phyloP scores from a whole-genome alignment of 2,329 filamentous ascomycete genomes.

The Cordyceps javanica region DNA sequence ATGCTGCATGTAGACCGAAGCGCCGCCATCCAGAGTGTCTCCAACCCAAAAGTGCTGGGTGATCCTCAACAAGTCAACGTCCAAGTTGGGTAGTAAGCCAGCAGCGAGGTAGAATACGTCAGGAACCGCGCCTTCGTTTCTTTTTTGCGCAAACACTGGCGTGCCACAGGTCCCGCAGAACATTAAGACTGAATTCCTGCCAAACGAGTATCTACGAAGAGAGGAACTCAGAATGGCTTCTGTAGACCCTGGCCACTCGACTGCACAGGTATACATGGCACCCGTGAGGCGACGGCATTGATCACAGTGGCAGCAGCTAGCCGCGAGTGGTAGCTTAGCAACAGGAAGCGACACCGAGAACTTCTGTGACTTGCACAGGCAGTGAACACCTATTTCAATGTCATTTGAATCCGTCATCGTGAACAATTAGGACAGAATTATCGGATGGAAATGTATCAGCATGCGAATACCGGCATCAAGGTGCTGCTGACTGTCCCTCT shows the following conservation, averaged over 20 bases:
- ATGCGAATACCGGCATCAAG: too few relatives aligned
- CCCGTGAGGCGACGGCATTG: slow-evolving; percentile 42
- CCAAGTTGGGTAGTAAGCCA: slow-evolving; percentile 29
- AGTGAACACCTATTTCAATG: slow-evolving; percentile 22
- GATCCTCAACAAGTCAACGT: slow-evolving; percentile 25
- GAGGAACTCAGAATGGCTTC: slow-evolving; percentile 20
- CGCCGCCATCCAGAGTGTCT: slow-evolving; percentile 48
- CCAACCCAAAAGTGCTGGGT: slow-evolving; percentile 37
- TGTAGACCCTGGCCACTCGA: slow-evolving; percentile 31
- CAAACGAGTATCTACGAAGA: slow-evolving; percentile 31
- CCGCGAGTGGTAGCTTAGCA: slow-evolving; percentile 34
- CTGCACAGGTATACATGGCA: slow-evolving; percentile 32
- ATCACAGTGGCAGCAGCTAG: slow-evolving; percentile 39
- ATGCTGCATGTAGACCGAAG: slow-evolving; percentile 38
- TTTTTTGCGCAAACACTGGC: slow-evolving; percentile 35
- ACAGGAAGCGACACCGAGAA: slow-evolving; percentile 30
- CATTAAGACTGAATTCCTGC: slow-evolving; percentile 25
- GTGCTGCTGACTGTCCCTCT: not conserved
- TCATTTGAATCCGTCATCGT: not conserved
- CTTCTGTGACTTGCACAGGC: slow-evolving; percentile 37
- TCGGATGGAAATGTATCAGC: not conserved
- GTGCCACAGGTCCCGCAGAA: slow-evolving; percentile 39
- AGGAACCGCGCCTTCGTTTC: not conserved
- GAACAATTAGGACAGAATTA: not conserved
- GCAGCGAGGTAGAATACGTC: slow-evolving; percentile 28